Evolutionary conservation across 768 basidiomycete genomes (phyloP).

Genomic region (Lactarius vividus): DNA sequence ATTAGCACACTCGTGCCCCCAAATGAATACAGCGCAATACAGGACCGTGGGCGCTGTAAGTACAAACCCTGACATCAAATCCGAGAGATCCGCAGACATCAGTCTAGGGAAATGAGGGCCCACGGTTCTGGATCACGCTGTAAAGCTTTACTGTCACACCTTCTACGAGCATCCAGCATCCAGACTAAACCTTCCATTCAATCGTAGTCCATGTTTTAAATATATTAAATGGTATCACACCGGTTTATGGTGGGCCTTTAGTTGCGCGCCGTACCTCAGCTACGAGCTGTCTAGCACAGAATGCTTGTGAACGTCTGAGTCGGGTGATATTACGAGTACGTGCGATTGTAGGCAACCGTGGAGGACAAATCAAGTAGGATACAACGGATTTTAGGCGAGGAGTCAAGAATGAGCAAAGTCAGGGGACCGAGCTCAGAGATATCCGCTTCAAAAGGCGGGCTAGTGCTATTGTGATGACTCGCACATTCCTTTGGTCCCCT

Average conservation of each 20-base stretch:
- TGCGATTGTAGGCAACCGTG: not conserved
- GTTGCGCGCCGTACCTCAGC: not conserved
- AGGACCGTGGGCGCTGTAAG: not conserved
- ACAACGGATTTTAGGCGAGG: not conserved
- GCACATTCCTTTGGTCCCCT: conserved; percentile 55
- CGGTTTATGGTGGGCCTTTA: not conserved
- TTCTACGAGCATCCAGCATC: not conserved
- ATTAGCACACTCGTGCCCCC: not conserved
- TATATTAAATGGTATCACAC: not conserved
- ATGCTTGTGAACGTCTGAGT: not conserved
- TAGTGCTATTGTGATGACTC: conserved; percentile 60
- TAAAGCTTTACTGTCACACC: no score
- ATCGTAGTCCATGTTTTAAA: not conserved
- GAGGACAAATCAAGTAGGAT: not conserved
- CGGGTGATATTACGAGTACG: not conserved
- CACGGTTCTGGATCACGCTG: no score
- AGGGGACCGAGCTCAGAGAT: conserved; percentile 47
- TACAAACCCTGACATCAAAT: not conserved
- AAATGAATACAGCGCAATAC: not conserved
- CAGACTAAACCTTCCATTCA: not conserved
- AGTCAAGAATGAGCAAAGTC: not conserved
- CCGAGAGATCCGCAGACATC: not conserved
- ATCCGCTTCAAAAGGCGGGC: conserved; percentile 65
- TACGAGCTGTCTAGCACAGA: not conserved
- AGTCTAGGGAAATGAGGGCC: not conserved